Base-by-base conservation (phyloP, 1,284 basidiomycete genomes). In the Ceratobasidium sp. region DNA sequence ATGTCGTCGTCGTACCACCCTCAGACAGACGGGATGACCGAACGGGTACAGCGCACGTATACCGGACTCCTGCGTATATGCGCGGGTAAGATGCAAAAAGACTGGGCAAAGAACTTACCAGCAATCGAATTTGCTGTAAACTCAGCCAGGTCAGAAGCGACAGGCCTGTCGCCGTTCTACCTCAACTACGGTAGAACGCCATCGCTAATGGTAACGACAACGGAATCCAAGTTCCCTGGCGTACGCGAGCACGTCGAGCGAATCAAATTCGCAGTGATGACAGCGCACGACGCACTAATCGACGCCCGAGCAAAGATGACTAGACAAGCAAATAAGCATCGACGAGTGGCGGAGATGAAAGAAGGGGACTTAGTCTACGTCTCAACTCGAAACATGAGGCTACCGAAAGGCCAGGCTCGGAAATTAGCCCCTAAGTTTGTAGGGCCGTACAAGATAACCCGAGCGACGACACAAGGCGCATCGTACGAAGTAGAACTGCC, bases 151-250 rank as follows among this genome's bases (percentile, higher is more conserved):
- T 86, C 84, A 0, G 82, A 83, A 50, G 83, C 81, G 0, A 88
- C 85, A 0, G 83, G 84, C 0, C 86, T 82, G 64, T 77, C 84
- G 17, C 85, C 82, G 0, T 86, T 87, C 79, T 83, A 84, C 56
- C 77, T 86, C 1, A 86, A 86, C 52, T 80, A 82, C 1, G 85
- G 86, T 0, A 75, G 82, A 0, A 81, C 84, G 28, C 86, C 86
- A 0, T 78, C 42, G 12, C 13, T 62, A 7, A 59, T 78, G 66
- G 54, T 78, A 65, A 44, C 13, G 28, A 20, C 64, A 10, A 61
- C 75, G 0, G 65, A 48, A 0, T 42, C 73, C 0, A 71, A 79
- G 15, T 83, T 80, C 46, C 81, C 79, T 0, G 84, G 85, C 17
- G 68, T 78, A 1, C 0, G 40, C 26, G 57, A 50, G 26, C 61